phyloP scores from a whole-genome alignment of 2,329 filamentous ascomycete species.

The Aspergillus jensenii region DNA sequence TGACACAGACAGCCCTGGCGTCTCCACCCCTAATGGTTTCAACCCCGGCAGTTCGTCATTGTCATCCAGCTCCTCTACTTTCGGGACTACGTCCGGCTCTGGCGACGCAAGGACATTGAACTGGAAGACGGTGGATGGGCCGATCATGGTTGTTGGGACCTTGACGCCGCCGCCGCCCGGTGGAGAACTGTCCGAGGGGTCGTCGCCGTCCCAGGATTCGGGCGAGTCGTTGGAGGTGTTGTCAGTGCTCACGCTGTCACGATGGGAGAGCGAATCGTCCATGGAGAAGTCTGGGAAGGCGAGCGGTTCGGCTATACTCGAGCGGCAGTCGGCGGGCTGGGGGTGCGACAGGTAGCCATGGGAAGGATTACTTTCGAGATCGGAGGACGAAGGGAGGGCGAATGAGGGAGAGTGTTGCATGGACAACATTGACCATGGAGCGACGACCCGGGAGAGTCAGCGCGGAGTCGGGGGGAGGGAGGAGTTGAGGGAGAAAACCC shows the following conservation, averaged over 20 bases:
- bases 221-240: slow-evolving; percentile 34
- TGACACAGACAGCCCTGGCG: slow-evolving; percentile 4
- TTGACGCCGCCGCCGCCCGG: slow-evolving; percentile 22
- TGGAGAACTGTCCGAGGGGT: slow-evolving; percentile 21
- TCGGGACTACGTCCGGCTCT: slow-evolving; percentile 43
- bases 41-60: slow-evolving; percentile 37
- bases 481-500: not conserved
- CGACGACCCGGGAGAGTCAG: not conserved
- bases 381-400: slow-evolving; percentile 22
- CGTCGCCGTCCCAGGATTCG: slow-evolving; percentile 29
- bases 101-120: slow-evolving; percentile 27
- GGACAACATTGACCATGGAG: slow-evolving; percentile 38
- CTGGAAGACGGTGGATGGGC: slow-evolving; percentile 22
- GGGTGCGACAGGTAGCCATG: slow-evolving; percentile 9
- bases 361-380: slow-evolving; percentile 19
- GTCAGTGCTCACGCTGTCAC: slow-evolving; percentile 34
- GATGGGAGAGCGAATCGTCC: slow-evolving; percentile 31
- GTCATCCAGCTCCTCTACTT: slow-evolving; percentile 55
- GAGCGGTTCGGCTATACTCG: slow-evolving; percentile 25
- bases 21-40: slow-evolving; percentile 30
- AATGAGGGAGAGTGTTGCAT: slow-evolving; percentile 36
- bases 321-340: slow-evolving; percentile 17
- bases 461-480: not conserved
- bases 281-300: slow-evolving; percentile 26
- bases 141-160: slow-evolving; percentile 16